phyloP scores from a whole-genome alignment of 2,329 filamentous ascomycete genomes.

The Diaporthe ilicicola region DNA sequence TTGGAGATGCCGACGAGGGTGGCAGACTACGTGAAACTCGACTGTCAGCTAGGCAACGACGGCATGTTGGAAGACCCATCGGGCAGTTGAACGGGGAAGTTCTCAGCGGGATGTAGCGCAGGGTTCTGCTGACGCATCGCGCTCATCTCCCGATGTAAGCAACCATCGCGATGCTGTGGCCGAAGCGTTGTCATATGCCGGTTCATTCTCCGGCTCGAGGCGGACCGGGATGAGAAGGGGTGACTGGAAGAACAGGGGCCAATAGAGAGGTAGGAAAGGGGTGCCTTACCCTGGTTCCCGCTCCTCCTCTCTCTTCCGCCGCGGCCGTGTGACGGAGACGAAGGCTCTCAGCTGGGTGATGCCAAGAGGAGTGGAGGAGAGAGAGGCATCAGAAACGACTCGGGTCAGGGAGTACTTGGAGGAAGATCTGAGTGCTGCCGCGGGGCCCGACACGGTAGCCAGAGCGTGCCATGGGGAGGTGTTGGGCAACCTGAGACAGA shows the following conservation, averaged over 20 bases:
- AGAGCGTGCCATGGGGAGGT: background rate
- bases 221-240: background rate
- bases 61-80: background rate
- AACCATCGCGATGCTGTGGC: background rate
- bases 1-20: constrained; percentile 9
- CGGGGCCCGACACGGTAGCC: background rate
- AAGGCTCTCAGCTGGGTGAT: constrained; percentile 22
- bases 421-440: background rate
- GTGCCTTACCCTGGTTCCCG: constrained; percentile 29
- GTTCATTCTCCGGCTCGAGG: background rate
- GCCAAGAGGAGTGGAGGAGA: background rate
- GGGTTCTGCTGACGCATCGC: background rate
- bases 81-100: background rate
- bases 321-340: constrained; percentile 26
- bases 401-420: background rate
- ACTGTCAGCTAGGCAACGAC: constrained; percentile 13
- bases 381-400: background rate
- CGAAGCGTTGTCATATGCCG: background rate
- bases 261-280: background rate
- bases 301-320: constrained; percentile 26
- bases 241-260: background rate
- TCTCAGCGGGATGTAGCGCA: background rate
- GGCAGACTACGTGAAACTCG: constrained; percentile 18
- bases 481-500: background rate
- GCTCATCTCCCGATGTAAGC: background rate